Evolutionary conservation across 345 rosid species (phyloP), one percentile per base, ranked within the genome.

Genomic region (Salix caprea): DNA sequence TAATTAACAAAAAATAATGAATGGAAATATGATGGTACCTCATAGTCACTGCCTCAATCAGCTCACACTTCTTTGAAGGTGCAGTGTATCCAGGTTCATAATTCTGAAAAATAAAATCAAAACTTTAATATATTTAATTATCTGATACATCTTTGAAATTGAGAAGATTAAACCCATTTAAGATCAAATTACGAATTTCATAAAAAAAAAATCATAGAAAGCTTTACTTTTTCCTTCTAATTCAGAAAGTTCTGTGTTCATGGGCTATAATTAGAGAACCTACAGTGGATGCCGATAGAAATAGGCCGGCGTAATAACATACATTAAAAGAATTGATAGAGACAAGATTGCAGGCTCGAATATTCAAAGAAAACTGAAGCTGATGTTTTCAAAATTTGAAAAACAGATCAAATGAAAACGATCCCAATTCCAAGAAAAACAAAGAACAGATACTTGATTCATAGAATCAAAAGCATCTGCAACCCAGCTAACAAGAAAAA

Each of bases 11-110:
- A 54, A 15, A 37, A 28, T 69, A 68, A 5, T 34, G 15, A 9
- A 30, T 6, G 70, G 65, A 23, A 67, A 39, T 16, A 44, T 7
- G 39, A 54, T n/a, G 52, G 68, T 86, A 94, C 97, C 98, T 87
- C 24, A 88, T 90, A 28, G 87, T 85, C 74, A 86, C 87, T 68
- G 82, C 84, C 68, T 92, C 96, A 8, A 87, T 78, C 32, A 83
- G 56, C 80, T 85, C 87, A 30, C 87, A 72, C 84, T 87, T 90
- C 80, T 89, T 94, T 32, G 87, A 70, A 76, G 91, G 56, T 76
- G 89, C 91, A 8, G 90, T 87, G 72, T 91, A 93, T 74, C 97
- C 97, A 66, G 91, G 89, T 83, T 79, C 86, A 77, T 90, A 95
- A 50, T 84, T 90, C 97, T 95, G 89, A 1, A 71, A 74, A 36